A percentile compares a stretch with the other conserved stretches of the same genome.
phyloP scores from a whole-genome alignment of 768 basidiomycete species.

The Leucosporidium yakuticum region DNA sequence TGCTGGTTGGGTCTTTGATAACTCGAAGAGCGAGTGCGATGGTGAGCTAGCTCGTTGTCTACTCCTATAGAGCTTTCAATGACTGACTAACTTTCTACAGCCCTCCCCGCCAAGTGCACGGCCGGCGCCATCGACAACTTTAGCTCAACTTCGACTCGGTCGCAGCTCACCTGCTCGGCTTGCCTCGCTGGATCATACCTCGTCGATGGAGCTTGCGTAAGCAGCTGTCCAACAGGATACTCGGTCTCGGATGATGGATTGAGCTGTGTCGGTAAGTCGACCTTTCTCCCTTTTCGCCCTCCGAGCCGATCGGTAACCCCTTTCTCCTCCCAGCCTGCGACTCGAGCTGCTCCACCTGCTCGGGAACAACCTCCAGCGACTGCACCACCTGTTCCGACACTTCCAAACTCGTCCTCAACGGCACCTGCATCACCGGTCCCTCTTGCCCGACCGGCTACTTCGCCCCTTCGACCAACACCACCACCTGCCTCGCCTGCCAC shows the following conservation, averaged over 20 bases:
- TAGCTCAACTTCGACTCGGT: constrained; percentile 58
- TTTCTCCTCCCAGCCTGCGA: constrained; percentile 54
- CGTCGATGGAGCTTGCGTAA: constrained; percentile 62
- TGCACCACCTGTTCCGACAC: constrained; percentile 63
- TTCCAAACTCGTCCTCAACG: constrained; percentile 58
- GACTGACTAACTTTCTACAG: constrained; percentile 45
- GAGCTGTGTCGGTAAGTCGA: constrained; percentile 62
- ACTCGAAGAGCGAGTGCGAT: constrained; percentile 75
- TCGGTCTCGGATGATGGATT: constrained; percentile 63
- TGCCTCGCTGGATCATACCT: constrained; percentile 73
- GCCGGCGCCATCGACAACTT: constrained; percentile 70
- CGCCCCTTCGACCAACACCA: constrained; percentile 49
- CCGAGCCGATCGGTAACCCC: not conserved
- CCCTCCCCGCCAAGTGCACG: constrained; percentile 75
- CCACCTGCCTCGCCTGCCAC: constrained; percentile 69
- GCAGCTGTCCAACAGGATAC: constrained; percentile 64
- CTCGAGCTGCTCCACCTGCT: constrained; percentile 67
- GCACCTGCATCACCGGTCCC: constrained; percentile 58
- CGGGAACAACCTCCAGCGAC: constrained; percentile 55
- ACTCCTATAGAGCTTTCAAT: too few relatives aligned
- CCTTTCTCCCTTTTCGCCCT: too few relatives aligned
- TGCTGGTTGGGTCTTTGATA: constrained; percentile 62
- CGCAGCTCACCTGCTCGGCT: constrained; percentile 64
- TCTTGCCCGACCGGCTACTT: constrained; percentile 70
- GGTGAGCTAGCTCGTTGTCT: constrained; percentile 50